Base-by-base conservation (phyloP, 768 basidiomycete genomes). In the Boletellus emodensis region DNA sequence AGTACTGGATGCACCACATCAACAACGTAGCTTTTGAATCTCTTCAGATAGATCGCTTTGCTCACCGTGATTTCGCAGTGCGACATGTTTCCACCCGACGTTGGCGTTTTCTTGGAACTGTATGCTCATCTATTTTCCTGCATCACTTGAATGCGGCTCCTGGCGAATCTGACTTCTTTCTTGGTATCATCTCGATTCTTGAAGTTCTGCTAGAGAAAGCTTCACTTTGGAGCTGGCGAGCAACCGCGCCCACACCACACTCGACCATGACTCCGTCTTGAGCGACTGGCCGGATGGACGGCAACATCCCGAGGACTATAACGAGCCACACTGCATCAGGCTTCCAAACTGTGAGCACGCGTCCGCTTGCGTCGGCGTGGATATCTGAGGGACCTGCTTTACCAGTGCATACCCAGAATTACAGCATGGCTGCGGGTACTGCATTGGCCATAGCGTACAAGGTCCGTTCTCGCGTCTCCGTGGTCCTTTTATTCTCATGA, bases 321-420 rank as follows among this genome's bases (percentile, higher is more conserved):
- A 18, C 15, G 0, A 15, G 1, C 35, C 47, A 18, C 3, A 2
- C 9, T 46, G 59, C 15, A 22, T 60, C 6, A 1, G 8, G 3
- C 0, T 35, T 0, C 60, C 60, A 18, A 61, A 61, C 32, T 30
- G 60, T 61, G 38, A 52, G 61, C 44, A 22, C 10, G 14, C n/a
- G 3, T 41, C 20, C 3, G 30, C 3, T 3, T 17, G 11, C 5
- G 14, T 40, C 34, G 14, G 8, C 6, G 22, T 35, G 18, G 14
- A 32, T 33, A 22, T 48, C 38, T 52, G 33, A 59, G 20, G 3
- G 6, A 3, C n/a, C 14, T 17, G 3, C 20, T 39, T 12, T 15
- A 33, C 4, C 12, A 61, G 60, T 61, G 1, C 60, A 61, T 43
- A 15, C 57, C n/a, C 5, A 33, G 33, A 59, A 62, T 26, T 0